These are phyloP conservation scores for Acanthamoeba royreba DNA, from an alignment of 208 protist species.

Conservation along the genomic window DNA sequence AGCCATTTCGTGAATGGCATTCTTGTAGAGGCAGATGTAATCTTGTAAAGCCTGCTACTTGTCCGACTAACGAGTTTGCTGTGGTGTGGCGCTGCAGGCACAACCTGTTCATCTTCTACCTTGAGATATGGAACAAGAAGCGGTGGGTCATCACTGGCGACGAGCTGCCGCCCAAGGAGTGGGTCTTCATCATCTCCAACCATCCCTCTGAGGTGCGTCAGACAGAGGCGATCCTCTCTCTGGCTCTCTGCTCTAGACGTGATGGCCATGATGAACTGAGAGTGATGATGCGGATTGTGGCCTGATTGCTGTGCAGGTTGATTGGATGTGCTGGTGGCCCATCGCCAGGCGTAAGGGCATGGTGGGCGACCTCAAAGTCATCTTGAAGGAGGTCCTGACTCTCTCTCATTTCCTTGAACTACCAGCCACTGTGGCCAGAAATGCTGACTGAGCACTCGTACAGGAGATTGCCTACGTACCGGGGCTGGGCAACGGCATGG, in stretches of 20 bases:
- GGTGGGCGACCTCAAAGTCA: slow-evolving; percentile 26
- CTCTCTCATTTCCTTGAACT: background rate
- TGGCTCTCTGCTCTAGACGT: background rate
- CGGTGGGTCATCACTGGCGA: background rate
- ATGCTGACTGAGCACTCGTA: too few relatives aligned
- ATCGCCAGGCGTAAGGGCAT: slow-evolving; percentile 29
- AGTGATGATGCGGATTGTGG: background rate
- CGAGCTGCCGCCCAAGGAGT: slow-evolving; percentile 3
- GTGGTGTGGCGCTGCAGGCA: background rate
- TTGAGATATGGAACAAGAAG: slow-evolving; percentile 44
- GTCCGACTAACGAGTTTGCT: background rate
- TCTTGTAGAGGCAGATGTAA: too few relatives aligned
- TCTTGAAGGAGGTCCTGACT: slow-evolving; percentile 38
- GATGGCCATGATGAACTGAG: background rate
- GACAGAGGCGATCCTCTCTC: too few relatives aligned
- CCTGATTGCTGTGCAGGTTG: background rate
- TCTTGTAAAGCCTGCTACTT: background rate
- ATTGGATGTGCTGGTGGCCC: slow-evolving; percentile 51
- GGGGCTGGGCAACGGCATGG: slow-evolving; percentile 30
- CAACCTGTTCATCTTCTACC: background rate
- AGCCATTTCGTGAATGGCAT: too few relatives aligned
- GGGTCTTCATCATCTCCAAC: slow-evolving; percentile 46
- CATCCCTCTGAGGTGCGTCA: slow-evolving; percentile 31
- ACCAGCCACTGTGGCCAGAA: too few relatives aligned
- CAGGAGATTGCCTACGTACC: slow-evolving; percentile 17